phyloP scores from a whole-genome alignment of 2,329 filamentous ascomycete species.

The Fusarium sp. region DNA sequence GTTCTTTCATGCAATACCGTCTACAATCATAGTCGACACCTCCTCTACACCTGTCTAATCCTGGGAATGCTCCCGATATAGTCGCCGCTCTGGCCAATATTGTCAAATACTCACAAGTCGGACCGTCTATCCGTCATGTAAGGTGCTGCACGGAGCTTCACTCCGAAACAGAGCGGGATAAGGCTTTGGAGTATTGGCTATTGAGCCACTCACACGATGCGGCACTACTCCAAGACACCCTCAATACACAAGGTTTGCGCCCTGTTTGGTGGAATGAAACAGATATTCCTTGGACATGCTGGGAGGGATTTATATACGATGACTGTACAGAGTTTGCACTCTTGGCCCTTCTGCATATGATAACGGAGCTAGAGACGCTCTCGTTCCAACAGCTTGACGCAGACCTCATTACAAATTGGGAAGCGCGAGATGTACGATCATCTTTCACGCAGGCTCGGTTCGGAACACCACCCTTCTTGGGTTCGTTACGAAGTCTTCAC shows the following conservation, averaged over 20 bases:
- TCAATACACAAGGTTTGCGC: background rate
- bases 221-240: background rate
- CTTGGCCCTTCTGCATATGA: background rate
- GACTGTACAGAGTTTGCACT: conserved; percentile 2
- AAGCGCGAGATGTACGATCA: background rate
- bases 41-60: background rate
- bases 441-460: background rate
- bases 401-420: background rate
- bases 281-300: background rate
- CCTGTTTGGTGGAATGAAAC: conserved; percentile 5
- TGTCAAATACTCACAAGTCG: conserved; percentile 2
- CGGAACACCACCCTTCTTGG: background rate
- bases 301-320: background rate
- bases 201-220: background rate
- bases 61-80: background rate
- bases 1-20: background rate
- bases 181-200: background rate
- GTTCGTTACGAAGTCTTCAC: background rate
- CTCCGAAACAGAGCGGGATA: background rate
- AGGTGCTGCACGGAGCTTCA: background rate
- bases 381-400: background rate
- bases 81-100: background rate
- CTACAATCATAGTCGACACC: background rate
- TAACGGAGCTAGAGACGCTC: conserved; percentile 1
- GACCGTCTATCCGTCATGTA: conserved; percentile 18